Evolutionary conservation across 2,329 filamentous ascomycete species (phyloP), one percentile per base, ranked within the genome.

Genomic region (Ascochyta viciae-villosae): DNA sequence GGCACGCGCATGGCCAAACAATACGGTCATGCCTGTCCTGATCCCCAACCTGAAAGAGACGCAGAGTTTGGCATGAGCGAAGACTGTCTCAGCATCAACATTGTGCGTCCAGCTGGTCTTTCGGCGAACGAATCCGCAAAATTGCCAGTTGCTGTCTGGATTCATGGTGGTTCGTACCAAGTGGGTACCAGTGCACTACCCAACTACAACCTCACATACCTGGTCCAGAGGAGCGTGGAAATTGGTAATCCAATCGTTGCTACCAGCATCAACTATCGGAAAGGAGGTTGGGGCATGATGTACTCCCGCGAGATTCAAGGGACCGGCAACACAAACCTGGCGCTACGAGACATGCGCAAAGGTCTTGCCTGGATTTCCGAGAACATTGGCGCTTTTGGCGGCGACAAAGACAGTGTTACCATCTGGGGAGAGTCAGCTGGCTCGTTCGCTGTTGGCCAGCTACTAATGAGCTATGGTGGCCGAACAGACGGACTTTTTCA

Each of bases 211-310:
- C 76, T 87, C 54, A 83, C 82, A 13, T 84, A 82, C 55, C 81
- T 88, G 42, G 83, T 89, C 6, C 70, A 81, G 48, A 77, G 80
- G 34, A 70, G 66, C 46, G 71, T 74, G n/a, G 71, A 72, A 13
- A 69, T 75, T 33, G 73, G 72, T 8, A 66, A 74, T 33, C 73
- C 73, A 2, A 73, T 76, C 27, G 67, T 76, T 44, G 74, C 63
- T 7, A 65, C 70, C 9, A 74, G 71, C 19, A 75, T 74, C 61
- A 76, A 76, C 54, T 76, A 76, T 46, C 82, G 89, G 9, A 80
- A 90, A 44, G 86, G 86, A 2, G 83, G 85, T 5, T 82, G 91
- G 66, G 90, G 90, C 0, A 92, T 94, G 74, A 73, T 91, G 26
- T 82, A 85, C 9, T 86, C 82, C 2, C 58, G 65, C 22, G 72